Base-by-base conservation (phyloP, 345 rosid genomes). In the Schrenkiella parvula region DNA sequence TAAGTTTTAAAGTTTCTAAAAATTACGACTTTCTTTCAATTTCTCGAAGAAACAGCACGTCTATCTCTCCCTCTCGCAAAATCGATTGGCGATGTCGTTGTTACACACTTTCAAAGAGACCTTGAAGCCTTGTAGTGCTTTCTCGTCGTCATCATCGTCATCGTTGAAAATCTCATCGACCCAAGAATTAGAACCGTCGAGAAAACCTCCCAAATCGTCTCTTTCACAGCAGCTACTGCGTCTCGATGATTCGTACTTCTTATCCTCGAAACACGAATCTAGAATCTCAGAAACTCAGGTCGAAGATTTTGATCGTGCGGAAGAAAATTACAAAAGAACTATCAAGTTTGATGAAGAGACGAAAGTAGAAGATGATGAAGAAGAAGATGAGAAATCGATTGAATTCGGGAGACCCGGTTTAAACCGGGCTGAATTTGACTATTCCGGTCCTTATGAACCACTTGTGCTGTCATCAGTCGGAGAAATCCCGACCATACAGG, bases 131-230 rank as follows among this genome's bases (percentile, higher is more conserved):
- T 93, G 96, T 66, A 61, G 85, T 1, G 72, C 23, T 60, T 48
- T 76, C 34, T 38, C 77, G 7, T 9, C 70, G 47, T 22, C 82
- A 22, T 21, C 62, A 2, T 75, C 85, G 1, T 39, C 83, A 6
- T 59, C 69, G n/a, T 39, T 71, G 14, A 68, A 63, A 44, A 22
- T 75, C 44, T 67, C 81, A 19, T 77, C 78, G 8, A 77, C 84
- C 28, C 87, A 80, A 71, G 81, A 79, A 34, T 47, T 76, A 1
- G 80, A 81, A n/a, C 81, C 83, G 53, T 5, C 68, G 17, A 83
- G 97, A 75, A 91, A 82, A 78, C 98, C 98, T 44, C 97, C 97
- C 2, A 93, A 89, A 78, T 85, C 98, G 47, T 84, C 91, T 50
- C 80, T 93, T 64, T 79, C 86, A 0, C 84, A 77, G 78, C 97